Evolutionary conservation across 495 filamentous ascomycete genomes (phyloP), one percentile per base, ranked within the genome.

Genomic region (Monascus purpureus): DNA sequence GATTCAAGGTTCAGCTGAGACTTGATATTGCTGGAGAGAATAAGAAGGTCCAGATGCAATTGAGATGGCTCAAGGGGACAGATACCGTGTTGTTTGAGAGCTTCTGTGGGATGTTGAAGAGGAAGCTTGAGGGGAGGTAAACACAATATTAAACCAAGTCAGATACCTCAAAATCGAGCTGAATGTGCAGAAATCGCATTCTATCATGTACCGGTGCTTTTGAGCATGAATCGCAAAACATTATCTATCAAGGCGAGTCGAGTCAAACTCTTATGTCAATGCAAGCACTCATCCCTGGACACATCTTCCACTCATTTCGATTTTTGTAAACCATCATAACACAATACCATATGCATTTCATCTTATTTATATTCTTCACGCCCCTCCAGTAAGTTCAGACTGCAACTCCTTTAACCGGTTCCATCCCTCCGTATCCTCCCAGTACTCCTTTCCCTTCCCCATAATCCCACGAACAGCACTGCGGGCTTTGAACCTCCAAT

Each of bases 401-500:
- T 61, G 59, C 45, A 65, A 35, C 35, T 54, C 66, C 49, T 65
- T 53, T 52, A 96, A 50, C 30, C 49, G 65, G 31, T 66, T 62
- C 77, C 76, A 95, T 36, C 70, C 80, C 34, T 68, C 59, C 25
- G 65, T 78, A 2, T 65, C 82, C 57, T 92, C 85, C 84, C 85
- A 95, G 4, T 52, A 67, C 40, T 82, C 77, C 58, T 75, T 93
- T 9, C 74, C 88, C 48, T 78, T 81, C 0, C 85, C 80, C 58
- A 86, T 59, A 5, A 95, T 72, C 14, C 79, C 80, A 25, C 83
- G 63, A 2, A 93, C 66, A 5, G 83, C 85, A 49, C 73, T 83
- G 49, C 83, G 64, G 1, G 82, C 79, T 70, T 95, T 96, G 32
- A 82, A 82, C 47, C 72, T 80, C 90, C 90, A 96, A 29, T 68